These are phyloP conservation scores for Staphylotrichum tortipilum DNA, from an alignment of 495 filamentous ascomycete species.

Conservation along the genomic window DNA sequence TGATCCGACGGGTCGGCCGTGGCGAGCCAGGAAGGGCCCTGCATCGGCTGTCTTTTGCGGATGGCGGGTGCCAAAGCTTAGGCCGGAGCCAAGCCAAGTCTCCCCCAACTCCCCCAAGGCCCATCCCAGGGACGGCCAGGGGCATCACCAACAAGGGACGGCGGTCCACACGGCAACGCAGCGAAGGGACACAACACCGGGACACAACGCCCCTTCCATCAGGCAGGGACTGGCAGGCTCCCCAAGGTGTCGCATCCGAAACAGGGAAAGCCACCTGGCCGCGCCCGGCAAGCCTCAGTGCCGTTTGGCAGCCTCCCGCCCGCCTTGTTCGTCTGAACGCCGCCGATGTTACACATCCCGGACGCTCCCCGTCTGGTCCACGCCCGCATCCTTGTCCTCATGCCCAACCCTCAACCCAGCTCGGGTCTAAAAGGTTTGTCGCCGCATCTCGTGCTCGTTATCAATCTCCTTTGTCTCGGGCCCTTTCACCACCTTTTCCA, in stretches of 20 bases:
- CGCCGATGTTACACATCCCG: slow-evolving; percentile 22
- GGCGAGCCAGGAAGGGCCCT: neutral
- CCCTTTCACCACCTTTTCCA: neutral
- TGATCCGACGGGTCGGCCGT: neutral
- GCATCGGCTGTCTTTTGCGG: no score
- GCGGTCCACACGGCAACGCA: no score
- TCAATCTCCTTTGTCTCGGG: slow-evolving; percentile 7
- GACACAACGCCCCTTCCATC: no score
- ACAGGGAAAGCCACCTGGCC: slow-evolving; percentile 10
- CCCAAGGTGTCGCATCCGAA: slow-evolving; percentile 21
- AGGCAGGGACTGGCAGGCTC: slow-evolving; percentile 2
- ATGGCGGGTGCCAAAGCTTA: slow-evolving; percentile 11
- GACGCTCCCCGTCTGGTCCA: slow-evolving; percentile 14
- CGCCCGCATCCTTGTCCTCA: neutral
- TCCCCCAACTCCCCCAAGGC: no score
- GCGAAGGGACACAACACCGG: no score
- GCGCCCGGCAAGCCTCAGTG: slow-evolving; percentile 17
- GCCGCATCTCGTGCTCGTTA: neutral
- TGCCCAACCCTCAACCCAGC: neutral
- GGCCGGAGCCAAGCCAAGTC: slow-evolving; percentile 1
- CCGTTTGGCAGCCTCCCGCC: slow-evolving; percentile 17
- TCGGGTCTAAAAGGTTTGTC: slow-evolving; percentile 12
- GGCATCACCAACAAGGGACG: no score
- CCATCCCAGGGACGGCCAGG: no score
- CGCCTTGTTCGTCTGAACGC: slow-evolving; percentile 8